Conservation (phyloP, 1,284 basidiomycete genomes). For the Heterobasidion occidentale region DNA sequence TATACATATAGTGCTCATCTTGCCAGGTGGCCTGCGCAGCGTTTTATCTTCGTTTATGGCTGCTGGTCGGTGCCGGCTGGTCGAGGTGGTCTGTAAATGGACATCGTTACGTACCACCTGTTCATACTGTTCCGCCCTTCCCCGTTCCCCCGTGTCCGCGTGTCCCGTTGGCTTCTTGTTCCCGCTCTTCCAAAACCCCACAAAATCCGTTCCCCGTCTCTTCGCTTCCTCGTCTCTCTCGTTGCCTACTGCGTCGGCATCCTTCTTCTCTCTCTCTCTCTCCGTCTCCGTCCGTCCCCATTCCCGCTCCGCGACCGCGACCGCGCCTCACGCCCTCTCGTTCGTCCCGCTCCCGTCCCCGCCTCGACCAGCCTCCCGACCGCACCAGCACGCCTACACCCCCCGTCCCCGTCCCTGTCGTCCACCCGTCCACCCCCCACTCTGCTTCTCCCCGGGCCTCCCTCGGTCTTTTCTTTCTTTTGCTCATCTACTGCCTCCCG, state of each 20-base stretch:
- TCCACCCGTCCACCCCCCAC: conserved; percentile 10
- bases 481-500: conserved; percentile 12
- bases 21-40: background rate
- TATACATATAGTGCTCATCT: conserved; percentile 13
- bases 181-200: conserved; percentile 5
- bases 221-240: background rate
- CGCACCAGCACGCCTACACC: background rate
- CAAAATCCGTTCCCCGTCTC: conserved; percentile 6
- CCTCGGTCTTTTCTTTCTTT: conserved; percentile 9
- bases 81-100: background rate
- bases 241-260: conserved; percentile 6
- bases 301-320: background rate
- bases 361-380: background rate
- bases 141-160: conserved; percentile 3
- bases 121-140: conserved; percentile 1
- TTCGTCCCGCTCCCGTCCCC: background rate
- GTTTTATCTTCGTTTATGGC: conserved; percentile 7
- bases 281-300: background rate
- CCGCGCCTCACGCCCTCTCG: conserved; percentile 4
- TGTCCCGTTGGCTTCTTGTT: conserved; percentile 4
- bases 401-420: background rate
- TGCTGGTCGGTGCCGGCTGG: background rate
- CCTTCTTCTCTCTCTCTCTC: background rate
- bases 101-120: conserved; percentile 1
- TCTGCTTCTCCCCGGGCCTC: conserved; percentile 1